Percentiles rank a stretch among this genome's conserved stretches.
Conservation (phyloP, 768 basidiomycete genomes). For the Calocera viscosa region DNA sequence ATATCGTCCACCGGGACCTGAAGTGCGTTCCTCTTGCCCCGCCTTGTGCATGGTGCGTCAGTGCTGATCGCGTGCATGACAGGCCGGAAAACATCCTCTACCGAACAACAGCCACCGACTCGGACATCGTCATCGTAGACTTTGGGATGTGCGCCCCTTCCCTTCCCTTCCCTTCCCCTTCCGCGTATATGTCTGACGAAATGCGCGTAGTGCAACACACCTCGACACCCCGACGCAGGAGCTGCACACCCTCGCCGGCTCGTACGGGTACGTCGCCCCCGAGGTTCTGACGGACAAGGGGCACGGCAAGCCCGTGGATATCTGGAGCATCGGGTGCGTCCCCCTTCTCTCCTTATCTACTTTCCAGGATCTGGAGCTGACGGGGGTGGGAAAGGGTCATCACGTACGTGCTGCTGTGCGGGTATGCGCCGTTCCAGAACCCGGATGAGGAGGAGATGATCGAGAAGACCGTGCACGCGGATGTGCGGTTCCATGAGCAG, state of each 20-base stretch:
- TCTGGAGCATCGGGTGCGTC: slow-evolving; percentile 82
- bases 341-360: background rate
- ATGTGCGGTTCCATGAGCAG: slow-evolving; percentile 80
- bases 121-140: slow-evolving; percentile 89
- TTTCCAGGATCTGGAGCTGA: background rate
- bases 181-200: background rate
- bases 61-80: background rate
- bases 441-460: slow-evolving; percentile 64
- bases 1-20: slow-evolving; percentile 92
- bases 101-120: slow-evolving; percentile 57
- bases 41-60: background rate
- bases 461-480: slow-evolving; percentile 72
- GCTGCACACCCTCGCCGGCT: slow-evolving; percentile 60
- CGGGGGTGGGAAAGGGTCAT: slow-evolving; percentile 51
- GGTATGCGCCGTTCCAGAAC: slow-evolving; percentile 87
- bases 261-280: slow-evolving; percentile 84
- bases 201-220: slow-evolving; percentile 57
- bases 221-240: slow-evolving; percentile 58
- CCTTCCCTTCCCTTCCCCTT: background rate
- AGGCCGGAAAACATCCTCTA: slow-evolving; percentile 96
- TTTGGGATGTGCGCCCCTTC: slow-evolving; percentile 78
- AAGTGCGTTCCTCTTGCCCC: slow-evolving; percentile 41
- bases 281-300: slow-evolving; percentile 71
- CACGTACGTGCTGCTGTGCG: slow-evolving; percentile 87
- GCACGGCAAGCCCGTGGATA: slow-evolving; percentile 83